These are phyloP conservation scores for Striga asiatica DNA, from an alignment of 257 asterid species.

Conservation along the genomic window DNA sequence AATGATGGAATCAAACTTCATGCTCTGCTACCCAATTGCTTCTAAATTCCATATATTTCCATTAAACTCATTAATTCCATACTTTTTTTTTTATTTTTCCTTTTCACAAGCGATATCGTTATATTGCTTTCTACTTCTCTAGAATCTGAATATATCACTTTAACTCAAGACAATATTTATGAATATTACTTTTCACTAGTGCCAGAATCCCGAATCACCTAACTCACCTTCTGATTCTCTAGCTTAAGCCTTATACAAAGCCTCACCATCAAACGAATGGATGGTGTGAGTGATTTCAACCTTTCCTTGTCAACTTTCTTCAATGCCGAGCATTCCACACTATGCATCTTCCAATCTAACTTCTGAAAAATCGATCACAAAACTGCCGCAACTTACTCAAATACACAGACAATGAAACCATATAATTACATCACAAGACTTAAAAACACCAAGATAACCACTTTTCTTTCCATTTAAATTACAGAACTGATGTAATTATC, in stretches of 20 bases:
- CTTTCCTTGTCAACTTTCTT: slow-evolving; percentile 53
- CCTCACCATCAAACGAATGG: slow-evolving; percentile 70
- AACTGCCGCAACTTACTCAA: neutral
- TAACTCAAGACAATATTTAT: too few species aligned
- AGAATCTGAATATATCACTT: too few species aligned
- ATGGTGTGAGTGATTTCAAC: slow-evolving; percentile 52
- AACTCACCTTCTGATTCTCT: slow-evolving; percentile 54
- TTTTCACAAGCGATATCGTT: neutral
- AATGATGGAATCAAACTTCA: neutral
- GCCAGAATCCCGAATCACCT: slow-evolving; percentile 4
- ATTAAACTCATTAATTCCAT: neutral
- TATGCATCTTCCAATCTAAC: slow-evolving; percentile 81
- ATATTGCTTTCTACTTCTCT: neutral
- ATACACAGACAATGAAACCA: slow-evolving; percentile 1
- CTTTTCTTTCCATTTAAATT: neutral
- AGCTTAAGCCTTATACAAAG: slow-evolving; percentile 56
- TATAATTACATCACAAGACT: neutral
- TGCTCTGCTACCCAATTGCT: neutral
- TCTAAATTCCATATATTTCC: neutral
- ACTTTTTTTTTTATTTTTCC: neutral
- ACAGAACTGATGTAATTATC: neutral
- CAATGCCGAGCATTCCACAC: slow-evolving; percentile 49
- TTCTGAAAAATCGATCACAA: slow-evolving; percentile 39
- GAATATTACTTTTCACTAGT: too few species aligned
- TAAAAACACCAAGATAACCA: slow-evolving; percentile 10